Percentiles rank a stretch among this genome's conserved stretches.
Evolutionary conservation across 129 eudicot genomes (phyloP).

Genomic region (Daucus carota): DH1_v3.0 NC_030387.2:36177001-36177500

Average conservation of each 20-base stretch:
- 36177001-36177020: conserved; percentile 71
- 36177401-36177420: conserved; percentile 96
- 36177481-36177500: conserved; percentile 90
- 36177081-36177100: conserved; percentile 41
- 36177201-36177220: conserved; percentile 77
- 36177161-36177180: conserved; percentile 24
- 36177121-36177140: conserved; percentile 76
- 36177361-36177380: conserved; percentile 82
- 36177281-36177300: conserved; percentile 48
- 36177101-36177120: conserved; percentile 68
- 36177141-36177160: conserved; percentile 50
- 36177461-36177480: conserved; percentile 70
- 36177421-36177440: conserved; percentile 76
- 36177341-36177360: conserved; percentile 64
- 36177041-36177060: conserved; percentile 56
- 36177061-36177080: conserved; percentile 43
- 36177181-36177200: conserved; percentile 25
- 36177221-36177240: conserved; percentile 58
- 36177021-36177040: conserved; percentile 44
- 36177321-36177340: conserved; percentile 62
- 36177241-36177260: conserved; percentile 49
- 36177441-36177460: conserved; percentile 46
- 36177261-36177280: conserved; percentile 57
- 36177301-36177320: conserved; percentile 85
- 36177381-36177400: conserved; percentile 94